Conservation (phyloP, 305 asterid genomes). For the Lippia alba region DNA sequence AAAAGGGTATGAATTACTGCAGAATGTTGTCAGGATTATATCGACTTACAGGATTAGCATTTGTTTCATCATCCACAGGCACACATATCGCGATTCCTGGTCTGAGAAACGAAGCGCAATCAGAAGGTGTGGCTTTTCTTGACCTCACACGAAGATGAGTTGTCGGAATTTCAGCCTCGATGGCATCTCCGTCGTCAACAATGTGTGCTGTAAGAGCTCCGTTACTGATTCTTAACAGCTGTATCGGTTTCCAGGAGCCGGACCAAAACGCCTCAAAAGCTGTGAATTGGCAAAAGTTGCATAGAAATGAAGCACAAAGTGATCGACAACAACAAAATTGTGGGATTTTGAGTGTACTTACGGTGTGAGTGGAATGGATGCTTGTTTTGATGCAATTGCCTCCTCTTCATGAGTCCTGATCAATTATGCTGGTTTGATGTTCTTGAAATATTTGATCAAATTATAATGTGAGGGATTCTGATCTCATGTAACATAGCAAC, state of each 20-base stretch:
- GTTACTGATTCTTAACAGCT: slow-evolving; percentile 55
- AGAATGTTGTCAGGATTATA: background rate
- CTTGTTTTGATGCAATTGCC: slow-evolving; percentile 55
- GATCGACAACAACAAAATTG: background rate
- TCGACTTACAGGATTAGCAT: slow-evolving; percentile 54
- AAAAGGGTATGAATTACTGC: background rate
- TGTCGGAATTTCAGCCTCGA: slow-evolving; percentile 61
- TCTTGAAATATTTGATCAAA: background rate
- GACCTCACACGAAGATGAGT: slow-evolving; percentile 78
- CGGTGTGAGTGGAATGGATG: slow-evolving; percentile 72
- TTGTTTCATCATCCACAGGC: slow-evolving; percentile 47
- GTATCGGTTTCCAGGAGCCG: slow-evolving; percentile 80
- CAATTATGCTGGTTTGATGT: slow-evolving; percentile 14
- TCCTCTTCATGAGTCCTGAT: slow-evolving; percentile 70
- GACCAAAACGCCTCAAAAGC: slow-evolving; percentile 86
- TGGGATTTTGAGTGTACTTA: slow-evolving; percentile 42
- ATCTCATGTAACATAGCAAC: too few species aligned
- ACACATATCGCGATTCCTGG: slow-evolving; percentile 85
- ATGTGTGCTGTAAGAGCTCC: slow-evolving; percentile 56
- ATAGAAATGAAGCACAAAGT: background rate
- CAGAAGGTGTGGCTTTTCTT: slow-evolving; percentile 68
- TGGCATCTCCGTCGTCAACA: slow-evolving; percentile 46
- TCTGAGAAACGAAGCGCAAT: slow-evolving; percentile 77
- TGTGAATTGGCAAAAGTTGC: slow-evolving; percentile 38
- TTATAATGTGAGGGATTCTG: too few species aligned